Evolutionary conservation across 768 basidiomycete genomes (phyloP).

Genomic region (Mycena capillaripes): DNA sequence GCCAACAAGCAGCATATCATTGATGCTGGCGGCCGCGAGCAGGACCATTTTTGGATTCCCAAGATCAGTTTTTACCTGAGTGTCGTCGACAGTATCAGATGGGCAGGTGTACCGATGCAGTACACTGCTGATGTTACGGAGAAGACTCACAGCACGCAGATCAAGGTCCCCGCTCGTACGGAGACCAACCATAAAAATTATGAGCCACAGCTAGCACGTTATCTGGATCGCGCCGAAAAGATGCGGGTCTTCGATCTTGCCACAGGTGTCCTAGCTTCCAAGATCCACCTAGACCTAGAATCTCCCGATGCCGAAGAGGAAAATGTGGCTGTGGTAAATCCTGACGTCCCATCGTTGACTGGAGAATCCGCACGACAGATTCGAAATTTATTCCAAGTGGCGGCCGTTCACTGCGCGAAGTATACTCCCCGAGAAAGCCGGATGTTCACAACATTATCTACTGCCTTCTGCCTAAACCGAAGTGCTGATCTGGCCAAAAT

Average conservation of each 20-base stretch:
- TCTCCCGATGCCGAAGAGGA: not conserved
- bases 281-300: constrained; percentile 24
- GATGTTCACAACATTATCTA: not conserved
- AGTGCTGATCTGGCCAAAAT: not conserved
- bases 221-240: constrained; percentile 50
- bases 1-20: constrained; percentile 51
- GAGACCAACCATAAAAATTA: constrained; percentile 50
- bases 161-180: constrained; percentile 47
- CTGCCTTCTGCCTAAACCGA: not conserved
- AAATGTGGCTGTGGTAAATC: not conserved
- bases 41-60: constrained; percentile 55
- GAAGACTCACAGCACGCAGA: constrained; percentile 46
- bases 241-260: constrained; percentile 45
- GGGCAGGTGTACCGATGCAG: constrained; percentile 49
- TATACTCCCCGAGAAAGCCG: not conserved
- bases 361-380: not conserved
- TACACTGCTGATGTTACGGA: constrained; percentile 54
- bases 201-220: constrained; percentile 49
- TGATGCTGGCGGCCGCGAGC: constrained; percentile 42
- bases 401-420: not conserved
- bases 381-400: not conserved
- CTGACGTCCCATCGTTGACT: not conserved
- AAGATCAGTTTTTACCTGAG: constrained; percentile 58
- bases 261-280: constrained; percentile 34
- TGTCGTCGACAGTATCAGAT: constrained; percentile 42